These are phyloP conservation scores for Pythium rhizo-oryzae DNA, from an alignment of 352 stramenopile species.

Conservation along the genomic window DNA sequence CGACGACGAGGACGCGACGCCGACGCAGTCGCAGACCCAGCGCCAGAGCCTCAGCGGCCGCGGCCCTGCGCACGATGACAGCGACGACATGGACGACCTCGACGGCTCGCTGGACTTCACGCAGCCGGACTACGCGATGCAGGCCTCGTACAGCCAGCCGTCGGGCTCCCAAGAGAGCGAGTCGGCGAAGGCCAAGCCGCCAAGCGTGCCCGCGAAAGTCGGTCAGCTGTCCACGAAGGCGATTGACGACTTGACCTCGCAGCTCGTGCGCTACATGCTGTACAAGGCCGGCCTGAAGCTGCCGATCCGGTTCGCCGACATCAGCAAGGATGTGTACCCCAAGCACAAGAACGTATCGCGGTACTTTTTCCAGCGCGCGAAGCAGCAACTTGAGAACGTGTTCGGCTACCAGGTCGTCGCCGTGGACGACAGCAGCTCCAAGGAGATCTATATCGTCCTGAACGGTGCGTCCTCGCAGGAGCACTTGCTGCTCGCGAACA, in stretches of 20 bases:
- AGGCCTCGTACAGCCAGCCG: slow-evolving; percentile 36
- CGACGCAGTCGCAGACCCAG: slow-evolving; percentile 15
- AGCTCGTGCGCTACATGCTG: slow-evolving; percentile 82
- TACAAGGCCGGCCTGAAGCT: slow-evolving; percentile 84
- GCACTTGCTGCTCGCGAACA: slow-evolving; percentile 77
- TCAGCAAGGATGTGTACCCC: slow-evolving; percentile 83
- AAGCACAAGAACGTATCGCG: slow-evolving; percentile 81
- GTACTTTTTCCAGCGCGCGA: slow-evolving; percentile 82
- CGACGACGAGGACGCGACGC: not conserved
- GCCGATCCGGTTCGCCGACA: slow-evolving; percentile 78
- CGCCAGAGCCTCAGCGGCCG: slow-evolving; percentile 5
- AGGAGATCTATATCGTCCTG: slow-evolving; percentile 81
- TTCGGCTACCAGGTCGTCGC: slow-evolving; percentile 80
- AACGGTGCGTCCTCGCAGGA: slow-evolving; percentile 74
- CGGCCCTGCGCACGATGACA: slow-evolving; percentile 5
- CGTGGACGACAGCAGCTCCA: slow-evolving; percentile 64
- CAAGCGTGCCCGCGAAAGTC: slow-evolving; percentile 42
- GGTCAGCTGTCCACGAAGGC: slow-evolving; percentile 61
- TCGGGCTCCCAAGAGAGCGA: slow-evolving; percentile 39
- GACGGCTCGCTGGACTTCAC: slow-evolving; percentile 74
- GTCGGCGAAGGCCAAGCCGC: slow-evolving; percentile 39
- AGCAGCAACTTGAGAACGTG: slow-evolving; percentile 71
- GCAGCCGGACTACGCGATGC: slow-evolving; percentile 68
- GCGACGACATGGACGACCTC: slow-evolving; percentile 39
- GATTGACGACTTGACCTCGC: slow-evolving; percentile 71